Evolutionary conservation across 345 rosid genomes (phyloP).

Genomic region (Camelina laxa): DNA sequence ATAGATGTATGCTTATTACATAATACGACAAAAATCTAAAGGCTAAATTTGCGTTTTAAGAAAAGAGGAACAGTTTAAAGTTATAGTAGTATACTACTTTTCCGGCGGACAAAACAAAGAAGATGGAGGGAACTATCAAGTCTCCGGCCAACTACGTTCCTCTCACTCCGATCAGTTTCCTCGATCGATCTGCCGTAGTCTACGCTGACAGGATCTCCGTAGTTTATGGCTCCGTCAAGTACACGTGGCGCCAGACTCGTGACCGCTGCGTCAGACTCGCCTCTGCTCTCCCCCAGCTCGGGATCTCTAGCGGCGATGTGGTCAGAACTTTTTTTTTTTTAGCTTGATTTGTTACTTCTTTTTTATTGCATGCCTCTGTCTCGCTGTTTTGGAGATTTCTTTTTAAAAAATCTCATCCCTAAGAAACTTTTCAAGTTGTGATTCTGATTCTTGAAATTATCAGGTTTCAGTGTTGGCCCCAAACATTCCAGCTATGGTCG

Average conservation of each 20-base stretch:
- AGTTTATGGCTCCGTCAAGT: constrained; percentile 53
- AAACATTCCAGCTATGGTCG: constrained; percentile 78
- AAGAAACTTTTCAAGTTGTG: neutral
- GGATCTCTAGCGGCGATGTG: constrained; percentile 53
- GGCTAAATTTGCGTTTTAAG: neutral
- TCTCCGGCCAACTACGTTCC: constrained; percentile 64
- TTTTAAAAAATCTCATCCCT: neutral
- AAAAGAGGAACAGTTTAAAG: no score
- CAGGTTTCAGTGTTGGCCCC: constrained; percentile 77
- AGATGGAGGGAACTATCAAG: constrained; percentile 50
- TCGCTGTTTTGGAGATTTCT: neutral
- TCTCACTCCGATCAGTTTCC: constrained; percentile 64
- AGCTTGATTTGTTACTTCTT: neutral
- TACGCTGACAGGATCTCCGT: constrained; percentile 55
- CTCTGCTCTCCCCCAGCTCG: constrained; percentile 56
- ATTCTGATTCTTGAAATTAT: neutral
- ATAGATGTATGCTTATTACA: neutral
- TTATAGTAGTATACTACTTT: neutral
- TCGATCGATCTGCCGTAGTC: constrained; percentile 62
- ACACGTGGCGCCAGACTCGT: constrained; percentile 68
- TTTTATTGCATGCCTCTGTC: neutral
- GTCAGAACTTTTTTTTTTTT: constrained; percentile 45
- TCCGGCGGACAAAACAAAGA: neutral
- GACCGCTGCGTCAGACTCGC: constrained; percentile 67
- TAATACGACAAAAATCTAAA: neutral